Base-by-base conservation (phyloP, 208 protist genomes). In the Crithidia fasciculata region DNA sequence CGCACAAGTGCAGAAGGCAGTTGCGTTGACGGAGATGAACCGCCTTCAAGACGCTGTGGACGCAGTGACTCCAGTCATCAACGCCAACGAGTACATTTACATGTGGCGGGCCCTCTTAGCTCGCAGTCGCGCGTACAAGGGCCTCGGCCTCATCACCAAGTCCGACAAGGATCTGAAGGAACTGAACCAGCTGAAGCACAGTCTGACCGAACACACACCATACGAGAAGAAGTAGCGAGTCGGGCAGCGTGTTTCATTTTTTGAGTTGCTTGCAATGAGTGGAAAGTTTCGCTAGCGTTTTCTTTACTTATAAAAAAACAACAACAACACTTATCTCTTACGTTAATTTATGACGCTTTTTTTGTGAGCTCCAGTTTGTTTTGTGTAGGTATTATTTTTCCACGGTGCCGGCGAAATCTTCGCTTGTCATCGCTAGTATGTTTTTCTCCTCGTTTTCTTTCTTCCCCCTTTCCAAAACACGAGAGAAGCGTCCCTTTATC, bases 91-190 rank as follows among this genome's bases (percentile, higher is more conserved):
- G 74, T 96, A 89, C 78, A 86, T 96, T 59, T 90, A 96, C 78
- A 95, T 96, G 90, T 96, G 92, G 90, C 80, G 88, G 41, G 92
- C 92, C 3, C 78, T 92, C 58, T 81, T 96, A 72, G 87, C 88
- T 16, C 87, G 90, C 45, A 90, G 86, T 62, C 88, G 88, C 16
- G 89, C 89, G 8, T 86, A 92, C 76, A 90, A 93, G 76, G 78
- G 78, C 5, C 81, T 95, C 2, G 92, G 92, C 45, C 81, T 89
- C 62, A 92, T 96, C 67, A 93, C 86, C 39, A 80, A 91, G 39
- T 81, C 86, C 13, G 89, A 96, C 67, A 91, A 91, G 72, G 92
- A 95, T 67, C 69, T 91, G 75, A 91, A 93, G 80, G 76, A 80
- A 19, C 84, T 96, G 49, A 84, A 89, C 55, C 52, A 19, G 9